Percentiles rank a stretch among this genome's conserved stretches.
These are phyloP conservation scores for Metschnikowia borealis DNA, from an alignment of 805 yeast species.

Conservation along the genomic window DNA sequence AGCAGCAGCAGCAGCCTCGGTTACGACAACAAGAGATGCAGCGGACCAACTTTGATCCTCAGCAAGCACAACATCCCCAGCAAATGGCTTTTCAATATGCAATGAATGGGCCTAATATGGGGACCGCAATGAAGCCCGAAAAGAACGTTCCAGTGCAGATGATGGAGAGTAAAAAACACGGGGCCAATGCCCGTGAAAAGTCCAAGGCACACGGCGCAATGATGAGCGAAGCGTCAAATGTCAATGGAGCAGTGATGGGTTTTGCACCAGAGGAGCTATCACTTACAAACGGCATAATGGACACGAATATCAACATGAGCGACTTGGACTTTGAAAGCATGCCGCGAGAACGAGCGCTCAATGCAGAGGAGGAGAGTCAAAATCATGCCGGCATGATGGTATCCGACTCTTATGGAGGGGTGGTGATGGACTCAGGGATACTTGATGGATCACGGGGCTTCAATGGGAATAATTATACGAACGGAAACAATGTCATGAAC, in stretches of 20 bases:
- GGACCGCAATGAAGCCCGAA: background rate
- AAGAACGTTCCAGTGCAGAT: background rate
- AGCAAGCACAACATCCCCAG: background rate
- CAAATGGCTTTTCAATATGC: background rate
- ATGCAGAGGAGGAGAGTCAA: background rate
- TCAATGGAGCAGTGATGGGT: background rate
- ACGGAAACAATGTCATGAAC: background rate
- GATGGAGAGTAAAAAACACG: background rate
- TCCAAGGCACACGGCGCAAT: background rate
- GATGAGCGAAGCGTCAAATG: background rate
- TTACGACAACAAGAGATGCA: background rate
- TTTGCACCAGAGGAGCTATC: background rate
- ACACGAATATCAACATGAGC: background rate
- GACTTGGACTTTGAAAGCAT: conserved; percentile 1
- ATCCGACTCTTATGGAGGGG: conserved; percentile 1
- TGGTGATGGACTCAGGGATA: background rate
- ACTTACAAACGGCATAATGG: background rate
- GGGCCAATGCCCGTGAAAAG: background rate
- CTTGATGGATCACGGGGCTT: conserved; percentile 1
- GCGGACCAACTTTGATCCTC: background rate
- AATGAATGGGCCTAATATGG: background rate
- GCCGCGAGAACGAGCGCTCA: background rate
- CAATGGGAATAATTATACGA: background rate
- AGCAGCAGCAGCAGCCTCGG: background rate
- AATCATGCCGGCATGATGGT: conserved; percentile 5